Evolutionary conservation across 148 eudicot species (phyloP).

Genomic region (Chenopodium formosanum): DNA sequence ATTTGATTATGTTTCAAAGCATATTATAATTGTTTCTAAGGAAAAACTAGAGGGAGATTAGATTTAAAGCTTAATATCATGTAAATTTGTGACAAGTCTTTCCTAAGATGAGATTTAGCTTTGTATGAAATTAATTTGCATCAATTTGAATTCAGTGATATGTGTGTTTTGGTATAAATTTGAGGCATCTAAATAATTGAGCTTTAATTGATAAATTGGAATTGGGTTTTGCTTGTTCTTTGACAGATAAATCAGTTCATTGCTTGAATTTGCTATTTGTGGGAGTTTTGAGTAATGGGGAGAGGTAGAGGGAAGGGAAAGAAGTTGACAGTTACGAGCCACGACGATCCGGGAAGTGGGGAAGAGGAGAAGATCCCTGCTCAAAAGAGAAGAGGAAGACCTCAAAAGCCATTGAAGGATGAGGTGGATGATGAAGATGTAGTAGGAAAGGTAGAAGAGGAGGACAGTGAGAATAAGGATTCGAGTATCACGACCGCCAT

Average conservation of each 20-base stretch:
- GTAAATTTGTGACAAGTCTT: neutral
- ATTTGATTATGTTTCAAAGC: no score
- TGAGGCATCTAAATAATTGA: conserved; percentile 6
- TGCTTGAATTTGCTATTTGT: conserved; percentile 9
- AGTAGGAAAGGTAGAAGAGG: conserved; percentile 41
- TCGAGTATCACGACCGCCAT: conserved; percentile 19
- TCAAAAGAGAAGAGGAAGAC: conserved; percentile 89
- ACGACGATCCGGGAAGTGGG: conserved; percentile 68
- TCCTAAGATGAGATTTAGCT: neutral
- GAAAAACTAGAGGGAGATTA: neutral
- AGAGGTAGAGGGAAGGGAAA: conserved; percentile 81
- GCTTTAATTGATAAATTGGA: neutral
- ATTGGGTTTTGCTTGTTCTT: neutral
- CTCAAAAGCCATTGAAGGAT: conserved; percentile 58
- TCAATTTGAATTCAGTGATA: neutral
- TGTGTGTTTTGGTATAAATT: neutral
- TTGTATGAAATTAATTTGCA: neutral
- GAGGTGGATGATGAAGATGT: conserved; percentile 53
- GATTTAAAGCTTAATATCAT: neutral
- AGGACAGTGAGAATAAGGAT: conserved; percentile 44
- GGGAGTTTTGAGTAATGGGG: conserved; percentile 48
- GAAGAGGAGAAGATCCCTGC: conserved; percentile 83
- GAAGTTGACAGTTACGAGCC: conserved; percentile 50
- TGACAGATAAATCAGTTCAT: conserved; percentile 28
- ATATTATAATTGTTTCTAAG: no score